Percentiles rank a stretch among this genome's conserved stretches.
These are phyloP conservation scores for Angomonas deanei DNA, from an alignment of 208 protist genomes.

Conservation along the genomic window DNA sequence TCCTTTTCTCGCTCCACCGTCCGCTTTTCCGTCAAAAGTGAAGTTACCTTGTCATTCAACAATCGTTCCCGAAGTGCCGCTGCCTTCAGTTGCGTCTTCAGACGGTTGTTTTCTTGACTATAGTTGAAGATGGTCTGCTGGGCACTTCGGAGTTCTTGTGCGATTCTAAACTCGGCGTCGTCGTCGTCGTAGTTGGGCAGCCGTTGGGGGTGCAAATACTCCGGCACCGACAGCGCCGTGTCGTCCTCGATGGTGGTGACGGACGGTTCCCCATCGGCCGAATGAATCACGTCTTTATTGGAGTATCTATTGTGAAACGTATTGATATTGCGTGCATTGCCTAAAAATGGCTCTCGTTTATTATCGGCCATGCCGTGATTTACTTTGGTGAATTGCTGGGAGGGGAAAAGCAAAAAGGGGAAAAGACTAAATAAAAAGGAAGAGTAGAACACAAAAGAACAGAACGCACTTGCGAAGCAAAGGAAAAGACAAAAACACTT, in stretches of 20 bases:
- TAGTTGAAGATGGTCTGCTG: background rate
- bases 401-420: background rate
- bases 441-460: background rate
- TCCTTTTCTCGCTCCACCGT: no score
- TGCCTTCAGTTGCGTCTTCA: background rate
- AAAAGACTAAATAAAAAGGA: background rate
- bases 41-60: background rate
- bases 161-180: background rate
- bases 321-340: no score
- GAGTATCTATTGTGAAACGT: no score
- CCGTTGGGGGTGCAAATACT: no score
- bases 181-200: background rate
- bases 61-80: background rate
- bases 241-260: no score
- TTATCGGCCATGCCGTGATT: no score
- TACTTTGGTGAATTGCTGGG: background rate
- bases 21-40: no score
- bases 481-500: no score
- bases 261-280: no score
- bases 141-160: background rate
- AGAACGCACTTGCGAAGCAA: background rate
- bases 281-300: no score
- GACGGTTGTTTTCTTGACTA: background rate
- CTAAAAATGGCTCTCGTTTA: no score
- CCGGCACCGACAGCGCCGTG: no score